phyloP scores from a whole-genome alignment of 768 basidiomycete genomes.

The Termitomyces sp. region DNA sequence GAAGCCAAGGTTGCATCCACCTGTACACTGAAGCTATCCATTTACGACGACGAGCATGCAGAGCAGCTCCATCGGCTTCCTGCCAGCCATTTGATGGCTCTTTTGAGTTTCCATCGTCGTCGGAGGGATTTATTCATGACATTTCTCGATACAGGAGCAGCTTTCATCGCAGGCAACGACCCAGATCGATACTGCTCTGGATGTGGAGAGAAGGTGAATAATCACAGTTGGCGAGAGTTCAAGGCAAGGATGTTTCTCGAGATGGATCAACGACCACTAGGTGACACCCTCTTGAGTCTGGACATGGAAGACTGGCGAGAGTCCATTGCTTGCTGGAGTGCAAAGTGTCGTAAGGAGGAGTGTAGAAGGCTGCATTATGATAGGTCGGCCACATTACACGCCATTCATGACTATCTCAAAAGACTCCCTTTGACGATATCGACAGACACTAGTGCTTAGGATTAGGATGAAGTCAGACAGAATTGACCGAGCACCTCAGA shows the following conservation, averaged over 20 bases:
- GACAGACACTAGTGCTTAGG: not conserved
- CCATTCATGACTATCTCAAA: constrained; percentile 28
- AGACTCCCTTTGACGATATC: constrained; percentile 20
- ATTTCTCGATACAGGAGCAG: constrained; percentile 28
- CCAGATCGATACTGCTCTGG: constrained; percentile 23
- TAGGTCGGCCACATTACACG: constrained; percentile 28
- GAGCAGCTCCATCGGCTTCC: constrained; percentile 30
- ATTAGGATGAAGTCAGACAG: not conserved
- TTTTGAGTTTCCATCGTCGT: constrained; percentile 38
- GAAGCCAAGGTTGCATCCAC: constrained; percentile 40
- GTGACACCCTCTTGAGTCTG: constrained; percentile 31
- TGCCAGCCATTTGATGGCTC: constrained; percentile 28
- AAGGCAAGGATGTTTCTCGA: constrained; percentile 36
- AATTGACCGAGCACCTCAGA: not conserved
- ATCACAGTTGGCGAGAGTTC: constrained; percentile 36
- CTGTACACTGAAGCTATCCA: constrained; percentile 34
- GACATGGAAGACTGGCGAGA: constrained; percentile 45
- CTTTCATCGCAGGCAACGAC: constrained; percentile 37
- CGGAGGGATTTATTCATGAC: constrained; percentile 35
- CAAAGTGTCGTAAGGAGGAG: constrained; percentile 23
- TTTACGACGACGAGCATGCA: constrained; percentile 32
- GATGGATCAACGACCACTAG: constrained; percentile 35
- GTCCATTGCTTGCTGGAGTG: constrained; percentile 34
- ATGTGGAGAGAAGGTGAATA: constrained; percentile 32
- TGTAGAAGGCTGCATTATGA: constrained; percentile 34